A percentile compares a stretch with the other conserved stretches of the same genome.
phyloP scores from a whole-genome alignment of 2,329 filamentous ascomycete genomes.

The Myriosclerotinia curreyana region DNA sequence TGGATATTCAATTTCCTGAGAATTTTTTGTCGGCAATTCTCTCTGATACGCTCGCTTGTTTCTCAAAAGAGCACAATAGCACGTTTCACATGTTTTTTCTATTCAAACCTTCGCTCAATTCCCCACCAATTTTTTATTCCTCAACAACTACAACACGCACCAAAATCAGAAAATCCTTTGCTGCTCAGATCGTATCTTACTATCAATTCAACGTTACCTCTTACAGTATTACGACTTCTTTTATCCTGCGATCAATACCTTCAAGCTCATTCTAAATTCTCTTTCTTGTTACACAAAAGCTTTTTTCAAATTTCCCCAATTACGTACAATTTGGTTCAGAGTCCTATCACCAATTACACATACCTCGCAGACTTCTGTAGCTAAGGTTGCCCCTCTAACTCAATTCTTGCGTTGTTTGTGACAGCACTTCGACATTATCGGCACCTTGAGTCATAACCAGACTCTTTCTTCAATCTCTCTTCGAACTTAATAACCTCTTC shows the following conservation, averaged over 20 bases:
- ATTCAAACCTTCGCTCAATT: neutral
- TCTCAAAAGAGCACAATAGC: neutral
- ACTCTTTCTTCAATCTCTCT: neutral
- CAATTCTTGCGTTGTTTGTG: neutral
- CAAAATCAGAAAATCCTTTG: neutral
- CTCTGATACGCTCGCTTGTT: constrained; percentile 12
- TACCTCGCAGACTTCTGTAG: neutral
- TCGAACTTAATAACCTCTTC: neutral
- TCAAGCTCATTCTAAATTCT: neutral
- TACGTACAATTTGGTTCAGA: neutral
- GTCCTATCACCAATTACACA: neutral
- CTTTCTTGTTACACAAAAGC: neutral
- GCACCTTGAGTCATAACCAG: neutral
- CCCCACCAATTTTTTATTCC: neutral
- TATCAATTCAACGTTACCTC: neutral
- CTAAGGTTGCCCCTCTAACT: neutral
- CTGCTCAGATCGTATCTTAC: neutral
- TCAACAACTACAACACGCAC: neutral
- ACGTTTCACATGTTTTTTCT: neutral
- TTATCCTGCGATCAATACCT: neutral
- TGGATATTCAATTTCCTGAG: neutral
- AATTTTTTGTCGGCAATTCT: neutral
- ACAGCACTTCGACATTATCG: neutral
- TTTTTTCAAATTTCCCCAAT: neutral
- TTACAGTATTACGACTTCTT: neutral